Evolutionary conservation across 805 yeast genomes (phyloP).

Genomic region (Cyberlindnera mycetangii): DNA sequence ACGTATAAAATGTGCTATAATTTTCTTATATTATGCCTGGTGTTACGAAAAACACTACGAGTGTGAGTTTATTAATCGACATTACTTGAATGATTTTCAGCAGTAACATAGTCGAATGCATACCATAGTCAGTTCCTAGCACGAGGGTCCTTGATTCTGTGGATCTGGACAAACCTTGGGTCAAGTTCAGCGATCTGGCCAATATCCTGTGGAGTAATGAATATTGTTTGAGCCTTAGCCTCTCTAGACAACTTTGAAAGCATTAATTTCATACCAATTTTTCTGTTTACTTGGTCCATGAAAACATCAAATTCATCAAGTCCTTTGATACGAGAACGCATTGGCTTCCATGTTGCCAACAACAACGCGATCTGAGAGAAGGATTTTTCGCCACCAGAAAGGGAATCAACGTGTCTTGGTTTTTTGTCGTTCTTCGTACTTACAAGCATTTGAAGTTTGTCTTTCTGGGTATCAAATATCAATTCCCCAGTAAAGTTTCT

Average conservation of each 20-base stretch:
- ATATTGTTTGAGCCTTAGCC: slow-evolving; percentile 77
- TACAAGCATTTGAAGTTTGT: slow-evolving; percentile 54
- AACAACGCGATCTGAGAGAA: slow-evolving; percentile 87
- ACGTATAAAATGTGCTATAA: no score
- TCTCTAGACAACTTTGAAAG: slow-evolving; percentile 62
- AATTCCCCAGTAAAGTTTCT: slow-evolving; percentile 77
- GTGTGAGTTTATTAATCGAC: no score
- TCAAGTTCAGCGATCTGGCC: slow-evolving; percentile 58
- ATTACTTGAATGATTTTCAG: no score
- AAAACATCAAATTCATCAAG: slow-evolving; percentile 96
- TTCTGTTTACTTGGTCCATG: slow-evolving; percentile 92
- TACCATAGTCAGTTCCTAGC: slow-evolving; percentile 8
- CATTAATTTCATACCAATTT: slow-evolving; percentile 72
- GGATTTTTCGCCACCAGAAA: slow-evolving; percentile 97
- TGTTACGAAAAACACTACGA: no score
- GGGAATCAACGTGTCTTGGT: slow-evolving; percentile 69
- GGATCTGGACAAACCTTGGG: slow-evolving; percentile 60
- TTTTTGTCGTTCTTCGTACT: slow-evolving; percentile 57
- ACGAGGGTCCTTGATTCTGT: slow-evolving; percentile 49
- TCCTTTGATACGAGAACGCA: slow-evolving; percentile 85
- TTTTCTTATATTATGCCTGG: no score
- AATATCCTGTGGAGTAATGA: slow-evolving; percentile 93
- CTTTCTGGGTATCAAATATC: slow-evolving; percentile 53
- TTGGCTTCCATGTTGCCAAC: slow-evolving; percentile 88
- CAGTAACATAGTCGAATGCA: no score